Conservation (phyloP, 345 rosid species). For the Jatropha curcas region DNA sequence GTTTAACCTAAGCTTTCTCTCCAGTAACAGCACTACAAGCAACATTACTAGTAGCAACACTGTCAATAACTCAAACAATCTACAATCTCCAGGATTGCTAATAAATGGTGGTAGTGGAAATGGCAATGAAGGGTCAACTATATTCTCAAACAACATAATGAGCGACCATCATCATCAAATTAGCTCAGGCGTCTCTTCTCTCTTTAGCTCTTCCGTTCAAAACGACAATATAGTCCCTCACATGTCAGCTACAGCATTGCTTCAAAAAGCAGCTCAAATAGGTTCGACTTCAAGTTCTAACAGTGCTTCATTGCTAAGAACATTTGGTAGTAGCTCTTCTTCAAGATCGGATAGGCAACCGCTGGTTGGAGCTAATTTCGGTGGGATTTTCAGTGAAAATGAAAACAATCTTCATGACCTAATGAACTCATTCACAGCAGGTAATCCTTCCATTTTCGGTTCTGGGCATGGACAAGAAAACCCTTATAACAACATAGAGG, state of each 20-base stretch:
- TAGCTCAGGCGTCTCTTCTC: constrained; percentile 46
- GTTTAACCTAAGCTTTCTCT: constrained; percentile 64
- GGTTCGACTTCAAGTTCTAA: constrained; percentile 59
- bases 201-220: constrained; percentile 53
- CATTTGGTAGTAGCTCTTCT: constrained; percentile 38
- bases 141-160: constrained; percentile 46
- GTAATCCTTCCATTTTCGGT: constrained; percentile 43
- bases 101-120: constrained; percentile 26
- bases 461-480: constrained; percentile 27
- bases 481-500: constrained; percentile 24
- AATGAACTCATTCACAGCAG: constrained; percentile 53
- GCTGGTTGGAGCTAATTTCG: constrained; percentile 15
- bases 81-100: constrained; percentile 39
- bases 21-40: constrained; percentile 32
- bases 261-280: constrained; percentile 82
- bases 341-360: constrained; percentile 25
- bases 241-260: constrained; percentile 81
- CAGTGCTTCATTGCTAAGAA: constrained; percentile 52
- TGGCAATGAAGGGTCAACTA: constrained; percentile 34
- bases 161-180: constrained; percentile 40
- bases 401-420: constrained; percentile 58
- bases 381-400: constrained; percentile 49
- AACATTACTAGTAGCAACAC: constrained; percentile 34
- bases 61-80: constrained; percentile 32
- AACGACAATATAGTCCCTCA: constrained; percentile 46